These are phyloP conservation scores for Dendrostoma leiphaemia DNA, from an alignment of 2,329 filamentous ascomycete species.

Conservation along the genomic window DNA sequence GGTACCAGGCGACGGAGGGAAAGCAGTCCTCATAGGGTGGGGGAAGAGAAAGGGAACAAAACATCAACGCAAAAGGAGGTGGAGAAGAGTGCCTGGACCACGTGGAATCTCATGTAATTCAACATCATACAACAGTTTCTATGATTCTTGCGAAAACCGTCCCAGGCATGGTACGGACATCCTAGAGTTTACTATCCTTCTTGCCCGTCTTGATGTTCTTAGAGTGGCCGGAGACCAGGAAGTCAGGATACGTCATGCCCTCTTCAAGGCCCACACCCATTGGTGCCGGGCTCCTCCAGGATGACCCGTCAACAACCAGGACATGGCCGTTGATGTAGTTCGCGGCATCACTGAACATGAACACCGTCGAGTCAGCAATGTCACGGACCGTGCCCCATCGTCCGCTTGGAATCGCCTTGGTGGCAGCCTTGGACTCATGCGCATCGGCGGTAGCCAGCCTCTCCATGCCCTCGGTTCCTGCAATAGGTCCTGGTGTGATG, in stretches of 20 bases:
- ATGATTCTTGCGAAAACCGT: neutral
- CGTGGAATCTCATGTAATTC: no score
- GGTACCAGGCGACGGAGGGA: no score
- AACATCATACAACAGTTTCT: neutral
- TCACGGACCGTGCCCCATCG: constrained; percentile 79
- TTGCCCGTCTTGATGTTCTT: constrained; percentile 37
- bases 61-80: no score
- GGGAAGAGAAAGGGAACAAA: no score
- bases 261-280: constrained; percentile 45
- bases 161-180: neutral
- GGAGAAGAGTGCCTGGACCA: no score
- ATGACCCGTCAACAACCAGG: constrained; percentile 69
- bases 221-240: constrained; percentile 39
- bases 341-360: constrained; percentile 79
- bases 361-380: constrained; percentile 90
- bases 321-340: constrained; percentile 83
- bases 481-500: constrained; percentile 84
- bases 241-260: constrained; percentile 53
- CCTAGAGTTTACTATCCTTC: constrained; percentile 29
- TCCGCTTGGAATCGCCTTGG: constrained; percentile 64
- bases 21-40: no score
- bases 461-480: constrained; percentile 77
- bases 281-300: constrained; percentile 52
- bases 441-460: constrained; percentile 49
- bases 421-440: constrained; percentile 32